A percentile compares a stretch with the other conserved stretches of the same genome.
These are phyloP conservation scores for Pisolithus albus DNA, from an alignment of 768 basidiomycete genomes.

Conservation along the genomic window DNA sequence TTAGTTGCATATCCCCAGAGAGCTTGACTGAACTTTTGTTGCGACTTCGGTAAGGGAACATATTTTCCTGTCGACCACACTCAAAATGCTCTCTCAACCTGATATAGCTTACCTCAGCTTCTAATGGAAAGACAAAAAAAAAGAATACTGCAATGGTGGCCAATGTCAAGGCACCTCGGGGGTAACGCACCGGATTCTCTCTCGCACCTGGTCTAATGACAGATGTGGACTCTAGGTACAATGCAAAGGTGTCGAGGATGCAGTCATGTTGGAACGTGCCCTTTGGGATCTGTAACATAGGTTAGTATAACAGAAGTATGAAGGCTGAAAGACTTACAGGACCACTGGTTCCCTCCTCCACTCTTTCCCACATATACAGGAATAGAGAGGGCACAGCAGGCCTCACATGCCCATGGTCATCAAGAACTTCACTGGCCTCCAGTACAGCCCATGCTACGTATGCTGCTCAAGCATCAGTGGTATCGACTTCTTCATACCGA, in stretches of 20 bases:
- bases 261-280: not conserved
- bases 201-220: not conserved
- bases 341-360: not conserved
- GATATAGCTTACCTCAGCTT: no score
- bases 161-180: no score
- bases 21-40: not conserved
- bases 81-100: not conserved
- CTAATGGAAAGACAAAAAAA: no score
- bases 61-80: not conserved
- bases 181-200: not conserved
- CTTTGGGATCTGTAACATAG: not conserved
- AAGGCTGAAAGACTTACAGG: not conserved
- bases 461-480: no score
- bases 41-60: not conserved
- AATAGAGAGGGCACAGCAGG: not conserved
- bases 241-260: not conserved
- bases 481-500: no score
- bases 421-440: no score
- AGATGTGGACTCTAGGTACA: not conserved
- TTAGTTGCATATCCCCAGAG: not conserved
- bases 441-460: no score
- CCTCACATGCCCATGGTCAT: not conserved
- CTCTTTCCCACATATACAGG: not conserved
- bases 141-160: no score
- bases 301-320: not conserved